Conservation (phyloP, 1,284 basidiomycete genomes). For the Prillingera fragicola region DNA sequence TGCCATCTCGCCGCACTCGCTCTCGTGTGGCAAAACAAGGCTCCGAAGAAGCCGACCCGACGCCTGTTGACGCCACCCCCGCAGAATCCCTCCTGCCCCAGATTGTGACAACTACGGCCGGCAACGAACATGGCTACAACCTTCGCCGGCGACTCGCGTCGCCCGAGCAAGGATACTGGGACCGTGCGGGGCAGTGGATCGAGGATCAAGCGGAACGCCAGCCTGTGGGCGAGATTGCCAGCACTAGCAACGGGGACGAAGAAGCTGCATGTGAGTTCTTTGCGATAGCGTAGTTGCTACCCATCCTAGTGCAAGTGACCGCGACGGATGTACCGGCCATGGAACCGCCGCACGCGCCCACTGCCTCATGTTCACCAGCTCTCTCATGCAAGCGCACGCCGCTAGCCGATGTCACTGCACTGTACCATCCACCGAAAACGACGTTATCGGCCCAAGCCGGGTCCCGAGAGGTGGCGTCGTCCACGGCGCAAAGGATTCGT, state of each 20-base stretch:
- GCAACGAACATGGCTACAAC: not conserved
- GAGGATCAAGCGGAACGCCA: not conserved
- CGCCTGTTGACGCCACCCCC: not conserved
- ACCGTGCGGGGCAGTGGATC: not conserved
- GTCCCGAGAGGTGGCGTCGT: too few relatives aligned
- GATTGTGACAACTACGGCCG: too few relatives aligned
- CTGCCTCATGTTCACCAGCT: too few relatives aligned
- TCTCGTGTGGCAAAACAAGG: not conserved
- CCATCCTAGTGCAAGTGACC: not conserved
- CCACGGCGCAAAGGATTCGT: too few relatives aligned
- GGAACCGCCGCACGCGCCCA: too few relatives aligned
- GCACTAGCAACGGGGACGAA: not conserved
- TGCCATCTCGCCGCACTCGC: not conserved
- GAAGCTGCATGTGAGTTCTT: not conserved
- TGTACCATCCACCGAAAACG: too few relatives aligned
- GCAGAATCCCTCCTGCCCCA: too few relatives aligned
- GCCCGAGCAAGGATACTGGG: constrained; percentile 11
- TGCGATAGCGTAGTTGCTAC: not conserved
- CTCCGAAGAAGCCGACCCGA: not conserved
- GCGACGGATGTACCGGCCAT: not conserved
- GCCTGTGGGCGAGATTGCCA: not conserved
- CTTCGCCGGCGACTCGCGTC: not conserved
- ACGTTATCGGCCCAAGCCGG: too few relatives aligned
- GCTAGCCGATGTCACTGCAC: too few relatives aligned
- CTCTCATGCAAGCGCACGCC: too few relatives aligned